Percentiles rank a stretch among this genome's conserved stretches.
Evolutionary conservation across 305 asterid species (phyloP).

Genomic region (Caryopteris hybrid): DNA sequence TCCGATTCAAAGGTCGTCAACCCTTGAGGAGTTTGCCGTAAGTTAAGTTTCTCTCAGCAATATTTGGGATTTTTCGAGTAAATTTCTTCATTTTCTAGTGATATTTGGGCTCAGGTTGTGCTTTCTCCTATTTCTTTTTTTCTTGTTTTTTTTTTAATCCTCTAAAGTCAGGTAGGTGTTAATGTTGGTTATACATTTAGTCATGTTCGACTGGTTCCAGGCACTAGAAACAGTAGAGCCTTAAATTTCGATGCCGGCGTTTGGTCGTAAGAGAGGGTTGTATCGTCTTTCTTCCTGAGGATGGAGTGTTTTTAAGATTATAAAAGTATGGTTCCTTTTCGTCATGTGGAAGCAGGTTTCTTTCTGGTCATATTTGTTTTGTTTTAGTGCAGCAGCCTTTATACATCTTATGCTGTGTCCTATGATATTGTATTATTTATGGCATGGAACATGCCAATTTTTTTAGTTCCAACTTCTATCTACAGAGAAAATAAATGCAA

Average conservation of each 20-base stretch:
- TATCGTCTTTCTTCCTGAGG: constrained; percentile 13
- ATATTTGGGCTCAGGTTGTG: constrained; percentile 16
- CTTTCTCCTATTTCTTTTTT: background rate
- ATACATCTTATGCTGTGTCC: background rate
- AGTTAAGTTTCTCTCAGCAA: constrained; percentile 16
- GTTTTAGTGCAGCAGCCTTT: background rate
- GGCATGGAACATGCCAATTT: background rate
- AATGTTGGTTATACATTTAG: constrained; percentile 32
- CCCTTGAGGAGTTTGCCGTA: constrained; percentile 22
- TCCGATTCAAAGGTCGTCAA: constrained; percentile 35
- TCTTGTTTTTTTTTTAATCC: background rate
- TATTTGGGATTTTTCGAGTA: background rate
- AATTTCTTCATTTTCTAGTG: constrained; percentile 19
- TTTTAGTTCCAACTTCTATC: too few relatives aligned
- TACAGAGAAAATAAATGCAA: too few relatives aligned
- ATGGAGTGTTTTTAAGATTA: constrained; percentile 21
- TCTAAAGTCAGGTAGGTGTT: constrained; percentile 25
- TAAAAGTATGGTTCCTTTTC: constrained; percentile 4
- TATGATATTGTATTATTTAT: background rate
- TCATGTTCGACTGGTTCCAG: constrained; percentile 27
- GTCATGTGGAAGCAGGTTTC: background rate
- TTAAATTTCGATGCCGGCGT: constrained; percentile 24
- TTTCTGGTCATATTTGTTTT: background rate
- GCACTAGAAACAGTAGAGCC: constrained; percentile 35
- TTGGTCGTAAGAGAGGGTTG: constrained; percentile 29